These are phyloP conservation scores for Francoa sonchifolia DNA, from an alignment of 441 rosid species.

Conservation along the genomic window DNA sequence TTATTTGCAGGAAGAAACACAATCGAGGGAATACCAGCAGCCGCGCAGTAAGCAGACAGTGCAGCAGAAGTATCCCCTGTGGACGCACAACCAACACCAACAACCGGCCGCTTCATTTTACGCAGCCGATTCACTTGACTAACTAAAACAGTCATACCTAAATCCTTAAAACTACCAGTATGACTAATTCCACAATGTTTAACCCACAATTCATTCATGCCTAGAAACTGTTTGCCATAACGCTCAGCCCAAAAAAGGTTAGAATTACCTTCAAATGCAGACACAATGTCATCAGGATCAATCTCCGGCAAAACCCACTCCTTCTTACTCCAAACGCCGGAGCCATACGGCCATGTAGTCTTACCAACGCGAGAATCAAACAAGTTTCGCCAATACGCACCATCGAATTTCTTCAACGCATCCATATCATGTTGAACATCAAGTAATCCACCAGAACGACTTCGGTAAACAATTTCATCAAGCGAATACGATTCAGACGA, in stretches of 20 bases:
- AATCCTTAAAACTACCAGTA: constrained; percentile 62
- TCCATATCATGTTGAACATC: constrained; percentile 60
- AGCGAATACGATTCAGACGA: constrained; percentile 48
- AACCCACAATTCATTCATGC: constrained; percentile 65
- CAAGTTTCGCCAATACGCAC: constrained; percentile 48
- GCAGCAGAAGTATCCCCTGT: constrained; percentile 70
- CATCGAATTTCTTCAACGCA: constrained; percentile 39
- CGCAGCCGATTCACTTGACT: constrained; percentile 57
- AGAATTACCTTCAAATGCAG: constrained; percentile 63
- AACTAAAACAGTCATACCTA: constrained; percentile 65
- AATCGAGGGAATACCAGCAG: constrained; percentile 61
- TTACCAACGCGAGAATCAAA: constrained; percentile 64
- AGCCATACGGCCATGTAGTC: constrained; percentile 61
- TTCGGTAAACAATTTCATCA: constrained; percentile 57
- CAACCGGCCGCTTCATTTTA: constrained; percentile 41
- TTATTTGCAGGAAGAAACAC: constrained; percentile 56
- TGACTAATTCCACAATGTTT: constrained; percentile 69
- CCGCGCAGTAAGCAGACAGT: constrained; percentile 50
- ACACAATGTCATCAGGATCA: constrained; percentile 53
- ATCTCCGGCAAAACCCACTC: constrained; percentile 70
- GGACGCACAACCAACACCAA: constrained; percentile 63
- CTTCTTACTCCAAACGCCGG: constrained; percentile 68
- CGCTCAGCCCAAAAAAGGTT: constrained; percentile 69
- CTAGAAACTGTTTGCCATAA: constrained; percentile 41
- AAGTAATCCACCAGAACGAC: constrained; percentile 52